These are phyloP conservation scores for Pichia sp. DNA, from an alignment of 1,139 yeast genomes.

Conservation along the genomic window DNA sequence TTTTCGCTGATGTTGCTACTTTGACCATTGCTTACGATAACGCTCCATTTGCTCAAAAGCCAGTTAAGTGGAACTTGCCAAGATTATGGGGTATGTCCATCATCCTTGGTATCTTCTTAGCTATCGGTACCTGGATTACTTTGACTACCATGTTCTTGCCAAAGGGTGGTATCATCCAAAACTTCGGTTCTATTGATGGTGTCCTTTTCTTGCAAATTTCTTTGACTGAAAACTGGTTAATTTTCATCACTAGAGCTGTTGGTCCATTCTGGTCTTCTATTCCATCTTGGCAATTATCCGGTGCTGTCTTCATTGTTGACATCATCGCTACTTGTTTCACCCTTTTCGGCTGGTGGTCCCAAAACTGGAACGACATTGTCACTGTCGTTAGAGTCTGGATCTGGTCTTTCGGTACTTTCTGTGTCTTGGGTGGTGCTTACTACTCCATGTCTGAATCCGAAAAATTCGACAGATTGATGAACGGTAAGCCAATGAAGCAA, in stretches of 20 bases:
- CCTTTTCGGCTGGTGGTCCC: slow-evolving; percentile 97
- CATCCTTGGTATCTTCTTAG: slow-evolving; percentile 74
- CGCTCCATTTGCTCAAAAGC: slow-evolving; percentile 95
- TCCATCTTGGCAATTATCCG: slow-evolving; percentile 94
- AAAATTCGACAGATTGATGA: slow-evolving; percentile 88
- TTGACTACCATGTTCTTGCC: slow-evolving; percentile 85
- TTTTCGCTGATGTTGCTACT: slow-evolving; percentile 94
- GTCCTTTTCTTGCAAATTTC: slow-evolving; percentile 88
- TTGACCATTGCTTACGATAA: slow-evolving; percentile 94
- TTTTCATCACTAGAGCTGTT: slow-evolving; percentile 90
- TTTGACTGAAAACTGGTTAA: slow-evolving; percentile 92
- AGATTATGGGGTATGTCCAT: slow-evolving; percentile 97
- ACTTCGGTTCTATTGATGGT: slow-evolving; percentile 92
- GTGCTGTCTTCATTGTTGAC: slow-evolving; percentile 87
- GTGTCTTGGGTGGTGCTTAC: slow-evolving; percentile 96
- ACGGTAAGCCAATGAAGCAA: slow-evolving; percentile 76
- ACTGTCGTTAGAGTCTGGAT: slow-evolving; percentile 91
- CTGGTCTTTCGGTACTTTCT: slow-evolving; percentile 95
- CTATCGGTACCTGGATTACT: slow-evolving; percentile 89
- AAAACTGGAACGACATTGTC: slow-evolving; percentile 95
- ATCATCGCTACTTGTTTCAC: slow-evolving; percentile 86
- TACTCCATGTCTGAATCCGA: slow-evolving; percentile 85
- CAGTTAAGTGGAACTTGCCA: slow-evolving; percentile 98
- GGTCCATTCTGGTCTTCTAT: slow-evolving; percentile 93
- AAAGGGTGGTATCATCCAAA: slow-evolving; percentile 88